Evolutionary conservation across 83 land plant species (phyloP).

Genomic region (Isoetes engelmannii): DNA sequence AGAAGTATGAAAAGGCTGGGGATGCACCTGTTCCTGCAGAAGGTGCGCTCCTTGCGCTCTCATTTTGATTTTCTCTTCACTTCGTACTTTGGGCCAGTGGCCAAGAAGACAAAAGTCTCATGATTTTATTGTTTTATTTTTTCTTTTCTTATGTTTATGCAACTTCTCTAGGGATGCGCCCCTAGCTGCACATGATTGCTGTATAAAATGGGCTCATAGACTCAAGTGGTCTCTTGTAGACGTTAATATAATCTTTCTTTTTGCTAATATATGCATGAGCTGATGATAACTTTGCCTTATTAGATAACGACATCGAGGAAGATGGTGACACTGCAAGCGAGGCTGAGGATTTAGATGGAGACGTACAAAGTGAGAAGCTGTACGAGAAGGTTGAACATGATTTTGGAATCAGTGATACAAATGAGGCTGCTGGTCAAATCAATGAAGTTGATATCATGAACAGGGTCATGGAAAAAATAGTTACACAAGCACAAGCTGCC

Average conservation of each 20-base stretch:
- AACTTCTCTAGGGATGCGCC: not conserved
- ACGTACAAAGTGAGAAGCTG: not conserved
- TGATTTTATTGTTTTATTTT: no score
- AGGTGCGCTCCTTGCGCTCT: not conserved
- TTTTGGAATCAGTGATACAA: constrained; percentile 3
- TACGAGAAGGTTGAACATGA: constrained; percentile 16
- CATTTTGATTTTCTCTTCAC: not conserved
- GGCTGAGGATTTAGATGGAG: constrained; percentile 6
- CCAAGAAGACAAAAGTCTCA: no score
- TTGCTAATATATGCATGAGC: not conserved
- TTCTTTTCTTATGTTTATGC: not conserved
- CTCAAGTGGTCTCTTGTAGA: no score
- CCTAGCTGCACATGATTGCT: no score
- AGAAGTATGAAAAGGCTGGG: constrained; percentile 31
- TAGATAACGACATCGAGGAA: constrained; percentile 6
- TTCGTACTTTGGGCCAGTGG: no score
- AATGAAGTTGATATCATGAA: not conserved
- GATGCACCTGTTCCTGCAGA: no score
- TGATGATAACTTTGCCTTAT: no score
- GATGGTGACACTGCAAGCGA: not conserved
- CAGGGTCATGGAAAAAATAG: not conserved
- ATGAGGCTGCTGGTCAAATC: not conserved
- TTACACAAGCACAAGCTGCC: no score
- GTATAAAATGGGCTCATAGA: no score
- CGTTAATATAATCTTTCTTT: no score